Conservation (phyloP, 164 flowering plant species). For the Umbellularia californica region DNA sequence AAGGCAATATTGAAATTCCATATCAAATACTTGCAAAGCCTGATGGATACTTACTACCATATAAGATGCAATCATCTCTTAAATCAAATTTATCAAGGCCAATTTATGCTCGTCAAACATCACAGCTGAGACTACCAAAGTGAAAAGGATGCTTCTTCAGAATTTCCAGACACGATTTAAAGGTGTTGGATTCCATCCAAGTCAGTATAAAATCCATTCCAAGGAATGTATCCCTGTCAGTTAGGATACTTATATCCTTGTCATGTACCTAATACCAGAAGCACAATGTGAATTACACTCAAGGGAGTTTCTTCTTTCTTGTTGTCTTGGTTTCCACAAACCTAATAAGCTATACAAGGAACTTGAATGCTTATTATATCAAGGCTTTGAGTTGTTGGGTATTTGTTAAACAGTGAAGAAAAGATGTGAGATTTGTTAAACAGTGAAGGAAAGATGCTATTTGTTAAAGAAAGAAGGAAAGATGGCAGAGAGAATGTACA, state of each 20-base stretch:
- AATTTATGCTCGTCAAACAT: background rate
- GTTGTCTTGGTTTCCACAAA: slow-evolving; percentile 5
- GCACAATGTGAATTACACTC: slow-evolving; percentile 26
- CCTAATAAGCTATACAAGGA: slow-evolving; percentile 5
- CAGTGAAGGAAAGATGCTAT: slow-evolving; percentile 5
- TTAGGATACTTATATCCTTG: slow-evolving; percentile 23
- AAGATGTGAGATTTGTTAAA: slow-evolving; percentile 4
- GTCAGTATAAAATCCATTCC: slow-evolving; percentile 21
- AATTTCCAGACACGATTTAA: slow-evolving; percentile 13
- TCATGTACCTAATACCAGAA: slow-evolving; percentile 35
- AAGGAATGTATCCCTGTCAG: slow-evolving; percentile 25
- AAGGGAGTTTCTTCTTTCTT: slow-evolving; percentile 6
- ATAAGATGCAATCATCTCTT: background rate
- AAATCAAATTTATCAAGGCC: background rate
- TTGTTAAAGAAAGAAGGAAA: slow-evolving; percentile 3
- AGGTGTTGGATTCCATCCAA: slow-evolving; percentile 33
- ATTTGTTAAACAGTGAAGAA: slow-evolving; percentile 9
- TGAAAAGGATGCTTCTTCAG: background rate
- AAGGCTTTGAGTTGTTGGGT: slow-evolving; percentile 1
- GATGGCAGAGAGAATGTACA: background rate
- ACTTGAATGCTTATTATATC: background rate
- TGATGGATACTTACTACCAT: background rate
- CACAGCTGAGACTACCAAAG: background rate
- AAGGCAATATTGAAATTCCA: background rate
- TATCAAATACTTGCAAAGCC: background rate